Conservation (phyloP, 2,329 filamentous ascomycete species). For the Teratosphaeria viscida region DNA sequence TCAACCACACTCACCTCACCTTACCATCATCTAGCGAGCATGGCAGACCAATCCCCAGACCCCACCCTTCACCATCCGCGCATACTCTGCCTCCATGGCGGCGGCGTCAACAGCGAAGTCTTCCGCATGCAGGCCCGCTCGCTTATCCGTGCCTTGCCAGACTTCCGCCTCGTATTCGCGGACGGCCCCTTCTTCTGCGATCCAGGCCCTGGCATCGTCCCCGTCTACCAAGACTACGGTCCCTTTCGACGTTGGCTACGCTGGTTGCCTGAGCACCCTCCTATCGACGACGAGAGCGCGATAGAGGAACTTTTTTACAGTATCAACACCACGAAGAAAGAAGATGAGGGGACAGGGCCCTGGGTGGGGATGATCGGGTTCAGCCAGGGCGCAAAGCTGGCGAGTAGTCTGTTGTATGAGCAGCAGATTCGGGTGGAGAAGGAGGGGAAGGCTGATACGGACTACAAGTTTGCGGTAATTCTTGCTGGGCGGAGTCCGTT, state of each 20-base stretch:
- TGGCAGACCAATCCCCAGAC: slow-evolving; percentile 1
- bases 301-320: slow-evolving; percentile 38
- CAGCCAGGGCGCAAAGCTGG: slow-evolving; percentile 40
- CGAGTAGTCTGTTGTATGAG: slow-evolving; percentile 37
- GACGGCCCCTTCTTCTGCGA: slow-evolving; percentile 56
- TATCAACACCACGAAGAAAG: slow-evolving; percentile 35
- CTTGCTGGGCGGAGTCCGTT: slow-evolving; percentile 53
- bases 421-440: slow-evolving; percentile 48
- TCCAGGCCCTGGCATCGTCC: slow-evolving; percentile 51
- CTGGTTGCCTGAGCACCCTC: slow-evolving; percentile 49
- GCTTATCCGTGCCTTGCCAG: slow-evolving; percentile 40
- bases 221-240: slow-evolving; percentile 54
- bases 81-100: slow-evolving; percentile 72
- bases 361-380: slow-evolving; percentile 44
- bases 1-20: neutral
- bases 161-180: slow-evolving; percentile 63
- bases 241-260: slow-evolving; percentile 57
- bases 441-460: slow-evolving; percentile 25
- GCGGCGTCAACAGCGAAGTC: slow-evolving; percentile 60
- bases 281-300: slow-evolving; percentile 40
- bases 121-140: slow-evolving; percentile 59
- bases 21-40: neutral
- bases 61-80: slow-evolving; percentile 39
- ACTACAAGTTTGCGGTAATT: slow-evolving; percentile 52
- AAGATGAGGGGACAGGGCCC: slow-evolving; percentile 34